Conservation (phyloP, 2,329 filamentous ascomycete genomes). For the Phialocephala subalpina region DNA sequence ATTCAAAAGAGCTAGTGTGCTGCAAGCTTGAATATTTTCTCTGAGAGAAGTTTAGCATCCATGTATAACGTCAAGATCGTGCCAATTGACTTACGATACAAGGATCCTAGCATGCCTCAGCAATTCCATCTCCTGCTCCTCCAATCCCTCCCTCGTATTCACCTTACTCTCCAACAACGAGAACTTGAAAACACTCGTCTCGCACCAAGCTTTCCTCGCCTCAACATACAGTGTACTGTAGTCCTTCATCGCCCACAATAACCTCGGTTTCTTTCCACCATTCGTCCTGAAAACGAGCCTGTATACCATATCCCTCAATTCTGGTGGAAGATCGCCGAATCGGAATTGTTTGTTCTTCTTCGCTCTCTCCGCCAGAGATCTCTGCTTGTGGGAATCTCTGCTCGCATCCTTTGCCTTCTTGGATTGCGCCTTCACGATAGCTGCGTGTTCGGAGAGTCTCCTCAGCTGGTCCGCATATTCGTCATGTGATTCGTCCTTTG, state of each 20-base stretch:
- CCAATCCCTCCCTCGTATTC: constrained; percentile 12
- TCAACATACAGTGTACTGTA: constrained; percentile 11
- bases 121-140: background rate
- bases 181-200: constrained; percentile 16
- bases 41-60: background rate
- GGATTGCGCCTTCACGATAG: background rate
- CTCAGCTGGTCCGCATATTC: background rate
- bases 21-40: constrained; percentile 12
- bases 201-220: constrained; percentile 18
- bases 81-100: background rate
- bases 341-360: constrained; percentile 9
- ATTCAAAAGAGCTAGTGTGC: background rate
- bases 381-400: background rate
- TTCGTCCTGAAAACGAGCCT: background rate
- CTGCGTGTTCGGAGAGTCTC: background rate
- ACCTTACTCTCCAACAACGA: constrained; percentile 16
- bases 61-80: background rate
- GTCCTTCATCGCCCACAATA: constrained; percentile 17
- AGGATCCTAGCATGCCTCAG: constrained; percentile 3
- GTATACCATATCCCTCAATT: constrained; percentile 14
- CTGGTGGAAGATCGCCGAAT: constrained; percentile 10
- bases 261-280: constrained; percentile 12
- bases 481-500: background rate
- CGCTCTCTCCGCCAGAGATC: background rate
- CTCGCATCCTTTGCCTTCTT: background rate